phyloP scores from a whole-genome alignment of 2,329 filamentous ascomycete genomes.

The Neonectria sp. region DNA sequence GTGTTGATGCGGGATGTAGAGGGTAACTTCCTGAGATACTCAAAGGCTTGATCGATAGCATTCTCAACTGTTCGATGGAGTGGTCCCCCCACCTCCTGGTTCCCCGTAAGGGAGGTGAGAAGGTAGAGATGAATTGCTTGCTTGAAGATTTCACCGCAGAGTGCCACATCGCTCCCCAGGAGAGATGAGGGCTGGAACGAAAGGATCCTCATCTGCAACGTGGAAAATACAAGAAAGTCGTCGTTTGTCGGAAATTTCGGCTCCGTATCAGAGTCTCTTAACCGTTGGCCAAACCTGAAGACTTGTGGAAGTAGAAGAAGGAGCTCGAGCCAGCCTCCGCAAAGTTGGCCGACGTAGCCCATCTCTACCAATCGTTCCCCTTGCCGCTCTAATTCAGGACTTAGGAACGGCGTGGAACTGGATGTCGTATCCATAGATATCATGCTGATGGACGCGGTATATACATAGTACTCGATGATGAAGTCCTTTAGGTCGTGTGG shows the following conservation, averaged over 20 bases:
- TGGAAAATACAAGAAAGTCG: slow-evolving; percentile 54
- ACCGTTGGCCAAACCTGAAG: slow-evolving; percentile 53
- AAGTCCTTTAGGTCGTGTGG: slow-evolving; percentile 54
- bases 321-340: slow-evolving; percentile 47
- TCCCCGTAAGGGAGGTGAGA: slow-evolving; percentile 1
- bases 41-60: slow-evolving; percentile 33
- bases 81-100: neutral
- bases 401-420: slow-evolving; percentile 35
- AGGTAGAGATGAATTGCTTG: slow-evolving; percentile 56
- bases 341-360: slow-evolving; percentile 45
- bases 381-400: slow-evolving; percentile 34
- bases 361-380: slow-evolving; percentile 33
- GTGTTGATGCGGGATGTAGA: slow-evolving; percentile 44
- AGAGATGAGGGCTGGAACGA: slow-evolving; percentile 51
- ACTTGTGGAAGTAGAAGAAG: slow-evolving; percentile 47
- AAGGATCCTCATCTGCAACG: slow-evolving; percentile 52
- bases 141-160: slow-evolving; percentile 55
- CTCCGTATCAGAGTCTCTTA: slow-evolving; percentile 17
- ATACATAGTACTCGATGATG: slow-evolving; percentile 58
- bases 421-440: slow-evolving; percentile 51
- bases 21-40: slow-evolving; percentile 37
- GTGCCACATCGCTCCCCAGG: slow-evolving; percentile 47
- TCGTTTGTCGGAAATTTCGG: slow-evolving; percentile 48
- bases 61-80: neutral
- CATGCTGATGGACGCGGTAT: slow-evolving; percentile 57